Percentiles rank a stretch among this genome's conserved stretches.
Conservation (phyloP, 176 grass and related monocot genomes). For the Carex myosuroides region DNA sequence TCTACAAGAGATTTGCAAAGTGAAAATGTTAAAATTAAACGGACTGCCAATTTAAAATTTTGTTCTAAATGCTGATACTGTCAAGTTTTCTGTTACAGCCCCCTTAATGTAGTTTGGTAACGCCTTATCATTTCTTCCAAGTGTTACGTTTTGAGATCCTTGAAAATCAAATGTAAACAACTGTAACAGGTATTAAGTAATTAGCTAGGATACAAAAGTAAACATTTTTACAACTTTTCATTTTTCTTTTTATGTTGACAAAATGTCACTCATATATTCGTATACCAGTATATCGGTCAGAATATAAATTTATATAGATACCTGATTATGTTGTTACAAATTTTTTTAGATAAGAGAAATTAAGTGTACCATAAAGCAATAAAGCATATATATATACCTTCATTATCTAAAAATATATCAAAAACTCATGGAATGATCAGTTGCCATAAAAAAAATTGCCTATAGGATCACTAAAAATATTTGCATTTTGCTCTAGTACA, state of each 20-base stretch:
- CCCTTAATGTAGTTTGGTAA: too few relatives aligned
- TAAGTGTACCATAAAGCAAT: background rate
- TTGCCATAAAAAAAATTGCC: background rate
- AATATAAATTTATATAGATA: background rate
- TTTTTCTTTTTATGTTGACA: background rate
- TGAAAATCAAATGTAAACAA: background rate
- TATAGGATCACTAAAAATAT: background rate
- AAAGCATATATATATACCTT: too few relatives aligned
- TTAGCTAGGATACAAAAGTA: too few relatives aligned
- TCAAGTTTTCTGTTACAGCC: background rate
- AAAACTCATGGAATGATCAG: background rate
- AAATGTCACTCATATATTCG: background rate
- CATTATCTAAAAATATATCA: background rate
- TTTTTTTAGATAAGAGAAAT: background rate
- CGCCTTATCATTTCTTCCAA: background rate
- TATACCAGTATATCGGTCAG: background rate
- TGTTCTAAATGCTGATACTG: too few relatives aligned
- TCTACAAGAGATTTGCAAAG: too few relatives aligned
- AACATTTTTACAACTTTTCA: background rate
- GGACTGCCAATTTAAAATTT: too few relatives aligned
- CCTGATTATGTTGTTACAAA: background rate
- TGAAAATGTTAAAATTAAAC: too few relatives aligned
- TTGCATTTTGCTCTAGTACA: background rate
- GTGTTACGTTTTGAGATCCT: background rate
- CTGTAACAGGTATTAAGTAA: background rate